A percentile compares a stretch with the other conserved stretches of the same genome.
Conservation (phyloP, 495 filamentous ascomycete genomes). For the Tuber melanosporum region DNA sequence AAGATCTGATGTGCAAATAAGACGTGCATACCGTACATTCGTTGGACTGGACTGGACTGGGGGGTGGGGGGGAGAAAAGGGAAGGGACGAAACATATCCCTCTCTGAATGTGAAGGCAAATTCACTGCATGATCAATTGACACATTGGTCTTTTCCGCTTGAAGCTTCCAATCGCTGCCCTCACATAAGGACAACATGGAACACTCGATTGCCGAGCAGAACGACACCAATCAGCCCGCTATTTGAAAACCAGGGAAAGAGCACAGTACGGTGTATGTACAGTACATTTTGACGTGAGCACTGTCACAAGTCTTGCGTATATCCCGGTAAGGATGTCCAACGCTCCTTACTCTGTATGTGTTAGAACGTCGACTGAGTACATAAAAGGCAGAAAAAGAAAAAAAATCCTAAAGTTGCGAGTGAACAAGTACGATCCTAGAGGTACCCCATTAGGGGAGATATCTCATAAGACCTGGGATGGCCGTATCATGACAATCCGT, state of each 20-base stretch:
- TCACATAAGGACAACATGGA: neutral
- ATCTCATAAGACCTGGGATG: neutral
- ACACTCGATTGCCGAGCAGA: conserved; percentile 5
- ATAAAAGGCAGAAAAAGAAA: neutral
- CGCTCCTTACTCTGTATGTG: neutral
- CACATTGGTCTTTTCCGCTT: neutral
- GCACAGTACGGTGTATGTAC: neutral
- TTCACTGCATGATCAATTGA: neutral
- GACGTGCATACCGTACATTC: conserved; percentile 2
- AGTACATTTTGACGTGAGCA: conserved; percentile 1
- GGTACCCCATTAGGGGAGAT: neutral
- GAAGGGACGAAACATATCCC: neutral
- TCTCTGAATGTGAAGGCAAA: neutral
- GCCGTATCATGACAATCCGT: neutral
- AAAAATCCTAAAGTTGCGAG: neutral
- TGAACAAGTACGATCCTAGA: neutral
- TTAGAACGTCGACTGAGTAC: neutral
- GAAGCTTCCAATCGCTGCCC: neutral
- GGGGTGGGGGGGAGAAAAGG: neutral
- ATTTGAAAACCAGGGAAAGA: neutral
- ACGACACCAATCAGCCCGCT: neutral
- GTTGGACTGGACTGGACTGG: neutral
- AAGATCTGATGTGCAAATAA: neutral
- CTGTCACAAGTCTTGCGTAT: neutral
- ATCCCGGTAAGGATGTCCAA: neutral